Base-by-base conservation (phyloP, 1,139 yeast species). In the Spencermartinsiella ligniputridi region DNA sequence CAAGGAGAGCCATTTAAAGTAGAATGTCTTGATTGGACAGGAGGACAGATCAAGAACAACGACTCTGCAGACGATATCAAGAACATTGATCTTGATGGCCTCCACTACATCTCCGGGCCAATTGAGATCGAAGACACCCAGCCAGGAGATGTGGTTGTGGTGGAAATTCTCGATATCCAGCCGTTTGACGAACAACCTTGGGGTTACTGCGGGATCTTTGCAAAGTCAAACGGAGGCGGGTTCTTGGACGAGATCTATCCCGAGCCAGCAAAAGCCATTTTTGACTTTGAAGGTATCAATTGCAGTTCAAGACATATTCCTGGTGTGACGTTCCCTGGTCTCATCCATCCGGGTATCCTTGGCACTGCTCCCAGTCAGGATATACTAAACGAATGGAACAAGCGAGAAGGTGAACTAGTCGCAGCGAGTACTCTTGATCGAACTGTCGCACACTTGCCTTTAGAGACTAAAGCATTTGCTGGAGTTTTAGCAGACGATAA, bases 1-100 rank as follows among this genome's bases (percentile, higher is more conserved):
- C 75, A 64, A 20, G 71, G 71, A 6, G 72, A 70, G 50, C 61
- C 72, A 3, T 72, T 70, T 48, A 73, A 72, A 49, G 61, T 73
- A 32, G 78, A 74, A 52, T 74, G 78, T 47, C 61, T 74, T 40
- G 79, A 74, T 49, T 74, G 78, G 78, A 74, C 78, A 8, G 78
- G 78, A 11, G 73, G 73, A 42, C 78, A 74, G 56, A 66, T 74
- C 44, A 60, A 59, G n/a, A 72, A 74, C 56, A 62, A 64, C 50
- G 78, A 74, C 49, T 54, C 60, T 32, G 77, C 78, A 20, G 75
- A 74, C 54, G 78, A 74, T 51, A 61, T 74, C 49, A 64, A 59
- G 48, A 52, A 70, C 48, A 71, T 68, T 35, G 78, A 74, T 53
- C 60, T 74, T 36, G 64, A 72, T 3, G 58, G 66, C 43, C 71